Evolutionary conservation across 352 stramenopile genomes (phyloP), one percentile per base, ranked within the genome.

Genomic region (Pythium monospermum): DNA sequence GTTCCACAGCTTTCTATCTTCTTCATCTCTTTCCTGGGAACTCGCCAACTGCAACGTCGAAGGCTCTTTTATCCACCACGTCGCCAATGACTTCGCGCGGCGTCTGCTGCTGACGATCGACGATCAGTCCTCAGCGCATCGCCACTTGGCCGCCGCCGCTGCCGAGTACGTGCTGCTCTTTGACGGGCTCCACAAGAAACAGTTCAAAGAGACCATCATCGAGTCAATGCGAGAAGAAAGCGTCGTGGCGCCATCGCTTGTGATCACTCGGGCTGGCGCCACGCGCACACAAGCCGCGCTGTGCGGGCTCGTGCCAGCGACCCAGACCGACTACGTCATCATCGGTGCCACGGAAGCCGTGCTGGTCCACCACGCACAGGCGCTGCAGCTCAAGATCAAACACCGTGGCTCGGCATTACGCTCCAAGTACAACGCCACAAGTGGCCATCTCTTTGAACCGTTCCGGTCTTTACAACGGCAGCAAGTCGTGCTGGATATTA

Each of bases 81-180:
- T 88, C 22, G 67, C 68, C 4, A 75, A 67, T 45, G 70, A 73
- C 12, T n/a, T 38, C 0, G 63, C 71, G 10, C 58, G 69, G 2
- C 42, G 28, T 4, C 23, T 60, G 23, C 67, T 92, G 7, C 43
- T 60, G 26, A 50, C 60, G 12, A 48, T 25, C 27, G 46, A 60
- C 19, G 19, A 54, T 23, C 33, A 18, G 18, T 19, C 37, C n/a
- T n/a, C n/a, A n/a, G 18, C 44, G 5, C 42, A 57, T 5, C 31
- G 44, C 5, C 31, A 30, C 22, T 53, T 63, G 16, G 53, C 54
- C 10, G 58, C 83, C 30, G 52, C 66, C 2, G 50, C 49, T 22
- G 68, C 69, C 49, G 80, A 91, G 59, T 89, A 88, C 28, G 71
- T 87, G 4, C 43, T 91, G 51, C 64, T 91, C n/a, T 89, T 91